Conservation (phyloP, 2,329 filamentous ascomycete species). For the Clarireedia hainanense region DNA sequence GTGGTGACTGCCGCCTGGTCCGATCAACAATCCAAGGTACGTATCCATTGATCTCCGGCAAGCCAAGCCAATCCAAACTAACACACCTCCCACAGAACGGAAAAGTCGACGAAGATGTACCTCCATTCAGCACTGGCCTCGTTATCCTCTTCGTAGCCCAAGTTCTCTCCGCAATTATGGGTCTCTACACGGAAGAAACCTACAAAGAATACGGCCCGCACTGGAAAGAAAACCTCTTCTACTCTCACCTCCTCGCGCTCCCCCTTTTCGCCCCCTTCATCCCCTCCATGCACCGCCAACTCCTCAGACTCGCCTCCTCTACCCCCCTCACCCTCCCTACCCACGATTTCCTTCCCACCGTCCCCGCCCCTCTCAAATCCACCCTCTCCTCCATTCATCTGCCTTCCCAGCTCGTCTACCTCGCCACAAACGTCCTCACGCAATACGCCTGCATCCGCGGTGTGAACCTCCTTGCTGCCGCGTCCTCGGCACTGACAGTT, state of each 20-base stretch:
- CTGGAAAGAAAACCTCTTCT: constrained; percentile 96
- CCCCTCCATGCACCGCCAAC: constrained; percentile 57
- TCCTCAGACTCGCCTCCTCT: constrained; percentile 54
- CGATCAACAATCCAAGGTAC: constrained; percentile 76
- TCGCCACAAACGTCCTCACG: constrained; percentile 73
- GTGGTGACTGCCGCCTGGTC: constrained; percentile 86
- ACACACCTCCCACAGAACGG: constrained; percentile 17
- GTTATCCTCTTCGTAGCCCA: constrained; percentile 81
- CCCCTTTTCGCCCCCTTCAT: constrained; percentile 69
- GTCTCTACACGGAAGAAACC: constrained; percentile 85
- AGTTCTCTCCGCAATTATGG: constrained; percentile 86
- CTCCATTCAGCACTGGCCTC: constrained; percentile 61
- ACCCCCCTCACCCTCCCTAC: constrained; percentile 45
- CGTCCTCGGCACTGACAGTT: constrained; percentile 85
- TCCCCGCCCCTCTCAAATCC: constrained; percentile 34
- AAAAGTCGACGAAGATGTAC: constrained; percentile 28
- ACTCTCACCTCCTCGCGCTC: constrained; percentile 70
- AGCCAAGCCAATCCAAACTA: constrained; percentile 7
- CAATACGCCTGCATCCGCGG: constrained; percentile 94
- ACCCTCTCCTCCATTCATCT: constrained; percentile 33
- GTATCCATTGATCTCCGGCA: neutral
- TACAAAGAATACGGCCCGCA: constrained; percentile 80
- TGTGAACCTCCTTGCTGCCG: constrained; percentile 86
- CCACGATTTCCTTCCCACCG: constrained; percentile 19
- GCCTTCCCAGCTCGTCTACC: constrained; percentile 64